Base-by-base conservation (phyloP, 495 filamentous ascomycete species). In the Penicillium diatomitis region DNA sequence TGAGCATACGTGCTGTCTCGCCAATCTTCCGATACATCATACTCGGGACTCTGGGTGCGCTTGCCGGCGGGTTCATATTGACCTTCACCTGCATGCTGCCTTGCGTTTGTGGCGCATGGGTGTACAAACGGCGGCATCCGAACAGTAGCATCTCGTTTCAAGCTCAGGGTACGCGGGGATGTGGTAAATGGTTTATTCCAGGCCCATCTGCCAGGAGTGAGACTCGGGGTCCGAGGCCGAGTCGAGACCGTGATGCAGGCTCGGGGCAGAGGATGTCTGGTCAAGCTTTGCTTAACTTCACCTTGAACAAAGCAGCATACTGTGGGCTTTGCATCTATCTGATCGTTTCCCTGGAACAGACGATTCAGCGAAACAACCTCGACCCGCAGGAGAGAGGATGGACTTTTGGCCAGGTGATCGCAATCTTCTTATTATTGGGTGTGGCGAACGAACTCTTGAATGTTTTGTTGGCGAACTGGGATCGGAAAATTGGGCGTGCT, bases 301-400 rank as follows among this genome's bases (percentile, higher is more conserved):
- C 50, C 2, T 9, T 52, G 28, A 56, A 53, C 28, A 52, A 44
- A 43, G 46, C 41, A 9, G 53, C 46, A 8, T 56, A 56, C 38
- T 46, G 45, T 29, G 36, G 49, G 6, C 39, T 56, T 31, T 56
- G 53, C 11, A 47, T 56, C 20, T 56, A 56, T 9, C 30, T 56
- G 46, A 56, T 56, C 27, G 53, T 53, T 6, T 57, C 54, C n/a
- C 39, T 57, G 43, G 54, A 57, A n/a, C 51, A 57, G 54, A 53
- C 51, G 11, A 53, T 57, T 28, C 31, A 39, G 28, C 54, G 50
- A 4, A 57, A 57, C 7, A 12, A 42, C 20, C 47, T 53, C 31
- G 47, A 50, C 9, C 51, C 54, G 0, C 33, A 53, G 39, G 54
- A 57, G 32, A 46, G 45, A 29, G 46, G 50, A 2, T 56, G 54